Conservation (phyloP, 768 basidiomycete species). For the Guyanaporus albipodus region DNA sequence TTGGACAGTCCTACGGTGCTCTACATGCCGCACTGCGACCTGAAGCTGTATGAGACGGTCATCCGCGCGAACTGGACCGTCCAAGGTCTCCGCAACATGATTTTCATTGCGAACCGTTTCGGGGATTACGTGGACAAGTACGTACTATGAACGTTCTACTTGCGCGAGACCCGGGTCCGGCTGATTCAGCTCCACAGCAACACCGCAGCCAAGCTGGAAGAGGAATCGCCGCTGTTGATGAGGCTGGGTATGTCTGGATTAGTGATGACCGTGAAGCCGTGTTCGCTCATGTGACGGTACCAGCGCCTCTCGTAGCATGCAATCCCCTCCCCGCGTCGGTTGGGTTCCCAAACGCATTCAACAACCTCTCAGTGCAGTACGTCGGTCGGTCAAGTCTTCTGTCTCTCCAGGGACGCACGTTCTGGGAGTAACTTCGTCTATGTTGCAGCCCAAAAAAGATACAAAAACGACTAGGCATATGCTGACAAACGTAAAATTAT, state of each 20-base stretch:
- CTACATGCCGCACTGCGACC: slow-evolving; percentile 79
- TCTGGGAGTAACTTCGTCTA: slow-evolving; percentile 30
- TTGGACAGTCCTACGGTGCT: slow-evolving; percentile 50
- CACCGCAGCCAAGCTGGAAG: slow-evolving; percentile 46
- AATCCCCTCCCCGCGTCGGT: slow-evolving; percentile 47
- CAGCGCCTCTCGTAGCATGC: slow-evolving; percentile 49
- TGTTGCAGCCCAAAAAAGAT: slow-evolving; percentile 10
- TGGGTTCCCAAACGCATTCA: slow-evolving; percentile 61
- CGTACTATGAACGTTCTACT: slow-evolving; percentile 16
- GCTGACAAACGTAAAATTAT: slow-evolving; percentile 24
- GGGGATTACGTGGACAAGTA: slow-evolving; percentile 67
- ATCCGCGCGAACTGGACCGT: slow-evolving; percentile 58
- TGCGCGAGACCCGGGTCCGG: not conserved
- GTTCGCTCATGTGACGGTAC: slow-evolving; percentile 9
- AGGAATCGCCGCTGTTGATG: slow-evolving; percentile 49
- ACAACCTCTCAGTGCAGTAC: slow-evolving; percentile 59
- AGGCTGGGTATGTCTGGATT: slow-evolving; percentile 47
- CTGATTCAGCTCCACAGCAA: slow-evolving; percentile 39
- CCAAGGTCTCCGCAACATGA: slow-evolving; percentile 41
- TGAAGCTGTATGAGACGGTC: slow-evolving; percentile 64
- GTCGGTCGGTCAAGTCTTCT: slow-evolving; percentile 25
- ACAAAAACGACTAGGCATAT: slow-evolving; percentile 31
- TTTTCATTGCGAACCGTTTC: slow-evolving; percentile 65
- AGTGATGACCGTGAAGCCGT: not conserved
- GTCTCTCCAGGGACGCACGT: slow-evolving; percentile 16